A percentile compares a stretch with the other conserved stretches of the same genome.
Conservation (phyloP, 495 filamentous ascomycete genomes). For the Penicillium verhagenii region DNA sequence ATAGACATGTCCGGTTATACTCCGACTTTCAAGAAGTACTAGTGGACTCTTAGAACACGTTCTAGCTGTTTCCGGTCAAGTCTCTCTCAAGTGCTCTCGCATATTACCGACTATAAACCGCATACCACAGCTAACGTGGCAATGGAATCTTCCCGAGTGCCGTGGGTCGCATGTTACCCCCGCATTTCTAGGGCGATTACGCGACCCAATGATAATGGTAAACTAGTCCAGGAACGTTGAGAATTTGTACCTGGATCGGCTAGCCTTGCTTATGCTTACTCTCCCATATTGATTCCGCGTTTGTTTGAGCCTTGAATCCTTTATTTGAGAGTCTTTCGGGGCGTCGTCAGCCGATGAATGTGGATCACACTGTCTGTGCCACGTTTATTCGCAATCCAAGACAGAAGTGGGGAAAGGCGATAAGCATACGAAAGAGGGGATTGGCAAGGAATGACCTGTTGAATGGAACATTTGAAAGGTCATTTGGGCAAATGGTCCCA, state of each 20-base stretch:
- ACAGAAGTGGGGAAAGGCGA: conserved; percentile 2
- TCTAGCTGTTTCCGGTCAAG: neutral
- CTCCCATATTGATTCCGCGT: no score
- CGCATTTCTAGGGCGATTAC: neutral
- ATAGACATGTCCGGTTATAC: no score
- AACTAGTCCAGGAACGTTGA: neutral
- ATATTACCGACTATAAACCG: neutral
- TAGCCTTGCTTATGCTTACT: no score
- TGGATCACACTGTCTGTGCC: conserved; percentile 19
- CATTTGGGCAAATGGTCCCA: no score
- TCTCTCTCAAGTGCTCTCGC: neutral
- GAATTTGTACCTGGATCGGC: neutral
- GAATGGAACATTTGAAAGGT: neutral
- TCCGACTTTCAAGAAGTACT: no score
- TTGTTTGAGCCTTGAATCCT: neutral
- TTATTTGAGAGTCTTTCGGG: neutral
- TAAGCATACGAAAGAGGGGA: conserved; percentile 2
- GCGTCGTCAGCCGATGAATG: conserved; percentile 22
- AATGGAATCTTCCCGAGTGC: neutral
- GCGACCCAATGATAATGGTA: neutral
- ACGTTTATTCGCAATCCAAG: conserved; percentile 4
- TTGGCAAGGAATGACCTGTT: neutral
- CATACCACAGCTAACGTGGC: neutral
- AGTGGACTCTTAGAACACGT: no score
- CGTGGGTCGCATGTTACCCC: neutral